Evolutionary conservation across 2,329 filamentous ascomycete species (phyloP), one percentile per base, ranked within the genome.

Genomic region (Claviceps lovelessii): DNA sequence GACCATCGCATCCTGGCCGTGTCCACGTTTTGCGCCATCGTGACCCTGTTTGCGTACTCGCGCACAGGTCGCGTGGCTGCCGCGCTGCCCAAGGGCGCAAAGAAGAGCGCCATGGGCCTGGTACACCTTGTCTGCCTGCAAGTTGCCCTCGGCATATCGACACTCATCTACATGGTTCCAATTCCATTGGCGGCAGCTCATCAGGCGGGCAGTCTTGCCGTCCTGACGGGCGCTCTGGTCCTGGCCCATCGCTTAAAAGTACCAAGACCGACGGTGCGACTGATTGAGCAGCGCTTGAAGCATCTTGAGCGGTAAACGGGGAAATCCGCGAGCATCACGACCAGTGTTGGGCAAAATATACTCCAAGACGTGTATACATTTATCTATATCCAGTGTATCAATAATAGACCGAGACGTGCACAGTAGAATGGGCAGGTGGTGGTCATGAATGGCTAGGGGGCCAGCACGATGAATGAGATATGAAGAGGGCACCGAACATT

Each of bases 1-100:
- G 88, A 98, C 71, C 93, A 98, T 74, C 85, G 94, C 48, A 88
- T 95, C 62, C 78, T 97, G 41, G 94, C 93, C 56, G 88, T 85
- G 49, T 90, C 88, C 17, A 95, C 91, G 1, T 95, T 95, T 69
- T 85, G 81, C 53, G 79, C 86, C 58, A 81, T 97, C 58, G 73
- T 95, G 60, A 77, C 82, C 4, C 77, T 98, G 10, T 94, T 85
- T 69, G 79, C 80, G n/a, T 97, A 90, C 71, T 80, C 86, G 5
- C 83, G 88, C 58, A 82, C 81, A 54, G 81, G 82, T 45, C 77
- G 70, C 8, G 65, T 84, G 15, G 73, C 73, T 28, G 67, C 74
- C 13, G 72, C 77, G 17, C 75, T 95, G 56, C 85, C 87, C 33
- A 71, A 67, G 45, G 73, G 79, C 50, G 87, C 80, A 3, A 76